Percentiles rank a stretch among this genome's conserved stretches.
Conservation (phyloP, 2,329 filamentous ascomycete genomes). For the Myrmaecium sp. region DNA sequence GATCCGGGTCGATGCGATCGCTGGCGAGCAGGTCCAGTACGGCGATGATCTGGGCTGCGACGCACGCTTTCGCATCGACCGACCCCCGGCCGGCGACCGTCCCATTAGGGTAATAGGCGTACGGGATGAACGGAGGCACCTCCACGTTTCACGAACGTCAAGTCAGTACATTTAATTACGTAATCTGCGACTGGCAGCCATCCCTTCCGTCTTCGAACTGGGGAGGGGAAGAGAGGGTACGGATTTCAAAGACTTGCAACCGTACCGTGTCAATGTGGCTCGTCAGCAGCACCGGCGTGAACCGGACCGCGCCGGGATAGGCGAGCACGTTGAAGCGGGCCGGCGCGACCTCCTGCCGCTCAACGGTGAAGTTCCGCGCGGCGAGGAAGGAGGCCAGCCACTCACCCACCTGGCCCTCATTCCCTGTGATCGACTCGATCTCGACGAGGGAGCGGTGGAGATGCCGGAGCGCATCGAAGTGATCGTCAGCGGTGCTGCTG, state of each 20-base stretch:
- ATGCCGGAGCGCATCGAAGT: conserved; percentile 39
- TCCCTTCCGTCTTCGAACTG: not conserved
- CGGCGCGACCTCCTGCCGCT: conserved; percentile 36
- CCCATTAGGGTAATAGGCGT: conserved; percentile 32
- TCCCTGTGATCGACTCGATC: conserved; percentile 52
- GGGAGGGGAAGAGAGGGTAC: not conserved
- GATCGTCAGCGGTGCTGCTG: no score
- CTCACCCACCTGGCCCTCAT: conserved; percentile 50
- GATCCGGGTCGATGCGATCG: conserved; percentile 21
- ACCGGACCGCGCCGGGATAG: conserved; percentile 32
- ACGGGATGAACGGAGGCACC: conserved; percentile 57
- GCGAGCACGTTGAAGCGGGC: conserved; percentile 63
- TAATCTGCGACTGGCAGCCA: no score
- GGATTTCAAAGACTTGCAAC: no score
- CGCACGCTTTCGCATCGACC: conserved; percentile 41
- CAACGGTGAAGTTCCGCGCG: conserved; percentile 42
- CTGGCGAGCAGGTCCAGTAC: conserved; percentile 33
- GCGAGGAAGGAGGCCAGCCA: conserved; percentile 53
- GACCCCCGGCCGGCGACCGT: conserved; percentile 55
- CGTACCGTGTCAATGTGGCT: conserved; percentile 62
- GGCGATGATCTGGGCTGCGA: conserved; percentile 60
- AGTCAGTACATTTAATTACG: no score
- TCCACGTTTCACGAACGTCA: conserved; percentile 5
- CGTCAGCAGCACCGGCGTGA: conserved; percentile 47
- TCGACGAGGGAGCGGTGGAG: conserved; percentile 63